Conservation (phyloP, 2,329 filamentous ascomycete species). For the Claviceps maximensis region DNA sequence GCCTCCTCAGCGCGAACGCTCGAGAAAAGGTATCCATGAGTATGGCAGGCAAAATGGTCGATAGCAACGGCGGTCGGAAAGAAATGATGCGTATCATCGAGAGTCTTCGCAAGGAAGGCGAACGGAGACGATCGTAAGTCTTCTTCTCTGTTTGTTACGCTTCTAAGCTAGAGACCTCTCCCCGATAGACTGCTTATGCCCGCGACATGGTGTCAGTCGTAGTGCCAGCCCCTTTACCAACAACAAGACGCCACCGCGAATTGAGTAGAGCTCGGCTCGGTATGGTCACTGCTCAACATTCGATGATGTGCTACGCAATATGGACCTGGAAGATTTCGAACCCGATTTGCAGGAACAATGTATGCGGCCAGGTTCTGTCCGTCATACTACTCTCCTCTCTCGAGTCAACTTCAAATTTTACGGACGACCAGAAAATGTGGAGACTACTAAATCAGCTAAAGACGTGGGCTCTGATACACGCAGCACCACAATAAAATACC, state of each 20-base stretch:
- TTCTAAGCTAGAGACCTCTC: neutral
- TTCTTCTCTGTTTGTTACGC: neutral
- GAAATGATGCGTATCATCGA: slow-evolving; percentile 90
- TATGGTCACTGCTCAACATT: slow-evolving; percentile 18
- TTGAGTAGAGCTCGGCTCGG: slow-evolving; percentile 26
- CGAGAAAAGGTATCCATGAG: slow-evolving; percentile 89
- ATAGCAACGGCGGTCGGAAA: slow-evolving; percentile 67
- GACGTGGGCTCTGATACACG: neutral
- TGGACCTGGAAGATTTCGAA: slow-evolving; percentile 4
- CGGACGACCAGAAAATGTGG: neutral
- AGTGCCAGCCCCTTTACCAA: slow-evolving; percentile 24
- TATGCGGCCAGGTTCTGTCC: neutral
- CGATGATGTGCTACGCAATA: slow-evolving; percentile 13
- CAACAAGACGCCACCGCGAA: slow-evolving; percentile 29
- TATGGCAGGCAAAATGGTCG: slow-evolving; percentile 71
- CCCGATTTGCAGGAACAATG: neutral
- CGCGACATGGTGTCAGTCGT: slow-evolving; percentile 13
- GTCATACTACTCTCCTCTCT: neutral
- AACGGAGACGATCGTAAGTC: slow-evolving; percentile 67
- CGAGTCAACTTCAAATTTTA: neutral
- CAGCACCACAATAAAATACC: neutral
- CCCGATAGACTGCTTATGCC: neutral
- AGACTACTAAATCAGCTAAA: neutral
- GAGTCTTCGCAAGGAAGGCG: slow-evolving; percentile 71
- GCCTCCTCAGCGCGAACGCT: slow-evolving; percentile 65